Percentiles rank a stretch among this genome's conserved stretches.
Conservation (phyloP, 305 asterid genomes). For the Fraxinus floribunda region DNA sequence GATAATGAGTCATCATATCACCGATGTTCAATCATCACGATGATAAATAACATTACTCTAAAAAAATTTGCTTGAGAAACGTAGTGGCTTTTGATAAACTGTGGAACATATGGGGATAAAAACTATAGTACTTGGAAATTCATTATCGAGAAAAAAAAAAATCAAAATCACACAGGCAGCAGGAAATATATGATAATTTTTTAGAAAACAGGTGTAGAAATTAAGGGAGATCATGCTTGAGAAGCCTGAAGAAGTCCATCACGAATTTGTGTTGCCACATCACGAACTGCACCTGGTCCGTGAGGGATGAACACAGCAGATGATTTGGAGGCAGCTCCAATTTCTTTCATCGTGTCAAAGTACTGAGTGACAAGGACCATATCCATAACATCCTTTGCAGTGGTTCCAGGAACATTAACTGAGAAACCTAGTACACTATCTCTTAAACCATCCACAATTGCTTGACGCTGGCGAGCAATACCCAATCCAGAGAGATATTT, state of each 20-base stretch:
- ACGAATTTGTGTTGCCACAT: slow-evolving; percentile 22
- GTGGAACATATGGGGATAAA: background rate
- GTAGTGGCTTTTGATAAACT: background rate
- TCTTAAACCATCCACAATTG: slow-evolving; percentile 23
- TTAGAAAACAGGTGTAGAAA: background rate
- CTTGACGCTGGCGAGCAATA: slow-evolving; percentile 24
- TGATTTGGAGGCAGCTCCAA: slow-evolving; percentile 19
- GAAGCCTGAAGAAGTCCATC: slow-evolving; percentile 27
- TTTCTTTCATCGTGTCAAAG: slow-evolving; percentile 23
- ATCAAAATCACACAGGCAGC: background rate
- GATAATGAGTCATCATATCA: background rate
- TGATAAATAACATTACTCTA: no score
- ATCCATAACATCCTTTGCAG: slow-evolving; percentile 22
- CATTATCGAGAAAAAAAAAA: background rate
- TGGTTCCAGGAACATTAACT: slow-evolving; percentile 25
- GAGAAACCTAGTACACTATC: slow-evolving; percentile 20
- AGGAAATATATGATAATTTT: background rate
- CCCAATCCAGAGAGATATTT: slow-evolving; percentile 22
- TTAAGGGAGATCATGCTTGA: background rate
- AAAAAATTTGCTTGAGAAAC: background rate
- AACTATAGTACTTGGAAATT: background rate
- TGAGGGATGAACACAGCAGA: slow-evolving; percentile 21
- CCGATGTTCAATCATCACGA: background rate
- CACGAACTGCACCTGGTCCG: slow-evolving; percentile 21
- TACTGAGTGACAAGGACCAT: slow-evolving; percentile 22